phyloP scores from a whole-genome alignment of 106 monocot genomes.

The Dioscorea alata region DNA sequence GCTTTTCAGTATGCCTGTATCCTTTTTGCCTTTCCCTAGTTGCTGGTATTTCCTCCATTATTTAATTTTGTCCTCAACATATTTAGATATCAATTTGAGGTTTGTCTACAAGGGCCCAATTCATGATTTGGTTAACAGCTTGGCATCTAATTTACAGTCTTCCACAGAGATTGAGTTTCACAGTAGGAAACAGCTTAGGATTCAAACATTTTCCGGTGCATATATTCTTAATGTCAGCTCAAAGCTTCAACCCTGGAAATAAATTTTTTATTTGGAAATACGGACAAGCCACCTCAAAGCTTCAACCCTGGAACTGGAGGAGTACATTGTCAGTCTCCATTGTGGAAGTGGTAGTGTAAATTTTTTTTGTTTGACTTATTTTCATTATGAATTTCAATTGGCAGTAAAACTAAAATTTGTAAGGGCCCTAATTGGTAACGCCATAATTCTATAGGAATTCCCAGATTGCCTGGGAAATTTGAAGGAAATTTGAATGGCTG shows the following conservation, averaged over 20 bases:
- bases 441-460: too few relatives aligned
- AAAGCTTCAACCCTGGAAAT: constrained; percentile 64
- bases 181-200: constrained; percentile 57
- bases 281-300: too few relatives aligned
- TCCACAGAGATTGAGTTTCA: constrained; percentile 25
- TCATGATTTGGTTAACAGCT: constrained; percentile 74
- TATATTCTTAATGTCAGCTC: constrained; percentile 70
- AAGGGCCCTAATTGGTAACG: too few relatives aligned
- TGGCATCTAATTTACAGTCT: constrained; percentile 44
- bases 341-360: too few relatives aligned
- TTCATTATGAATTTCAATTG: too few relatives aligned
- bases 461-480: too few relatives aligned
- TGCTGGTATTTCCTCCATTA: neutral
- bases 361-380: too few relatives aligned
- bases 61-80: constrained; percentile 42
- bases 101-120: constrained; percentile 73
- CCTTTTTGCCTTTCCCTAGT: constrained; percentile 29
- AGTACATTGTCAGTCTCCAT: too few relatives aligned
- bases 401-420: too few relatives aligned
- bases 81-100: constrained; percentile 87
- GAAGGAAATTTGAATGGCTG: too few relatives aligned
- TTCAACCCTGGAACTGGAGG: too few relatives aligned
- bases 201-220: constrained; percentile 47
- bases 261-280: too few relatives aligned
- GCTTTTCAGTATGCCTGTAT: constrained; percentile 92